phyloP scores from a whole-genome alignment of 345 rosid genomes.

The Ceriops tagal region DNA sequence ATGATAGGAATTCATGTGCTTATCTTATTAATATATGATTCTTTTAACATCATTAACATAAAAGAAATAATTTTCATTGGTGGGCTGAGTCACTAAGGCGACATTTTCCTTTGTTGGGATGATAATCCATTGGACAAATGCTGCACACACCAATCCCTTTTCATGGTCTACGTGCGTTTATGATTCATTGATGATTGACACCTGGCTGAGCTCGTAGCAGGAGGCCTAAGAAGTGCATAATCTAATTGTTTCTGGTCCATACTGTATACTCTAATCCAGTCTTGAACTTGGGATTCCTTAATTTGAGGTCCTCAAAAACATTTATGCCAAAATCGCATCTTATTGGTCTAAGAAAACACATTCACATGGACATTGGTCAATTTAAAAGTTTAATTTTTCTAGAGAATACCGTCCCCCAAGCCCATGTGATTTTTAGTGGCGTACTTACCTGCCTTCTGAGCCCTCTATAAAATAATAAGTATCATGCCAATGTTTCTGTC shows the following conservation, averaged over 20 bases:
- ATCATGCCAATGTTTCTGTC: too few species aligned
- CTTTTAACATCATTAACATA: not conserved
- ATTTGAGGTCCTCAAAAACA: conserved; percentile 12
- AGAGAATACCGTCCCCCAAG: conserved; percentile 13
- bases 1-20: conserved; percentile 17
- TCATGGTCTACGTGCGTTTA: conserved; percentile 14
- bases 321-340: conserved; percentile 17
- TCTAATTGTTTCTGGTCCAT: not conserved
- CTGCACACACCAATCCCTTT: not conserved
- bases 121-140: conserved; percentile 2
- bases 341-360: conserved; percentile 19
- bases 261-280: not conserved
- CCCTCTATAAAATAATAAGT: not conserved
- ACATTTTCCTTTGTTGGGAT: conserved; percentile 15
- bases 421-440: conserved; percentile 14
- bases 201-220: conserved; percentile 24
- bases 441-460: not conserved
- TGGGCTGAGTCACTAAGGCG: not conserved
- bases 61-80: not conserved
- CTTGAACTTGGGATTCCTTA: conserved; percentile 24
- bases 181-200: conserved; percentile 48
- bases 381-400: not conserved
- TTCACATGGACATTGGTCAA: conserved; percentile 30
- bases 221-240: conserved; percentile 13
- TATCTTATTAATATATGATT: not conserved